Conservation (phyloP, 2,329 filamentous ascomycete species). For the Gnomoniopsis smithogilvyi region DNA sequence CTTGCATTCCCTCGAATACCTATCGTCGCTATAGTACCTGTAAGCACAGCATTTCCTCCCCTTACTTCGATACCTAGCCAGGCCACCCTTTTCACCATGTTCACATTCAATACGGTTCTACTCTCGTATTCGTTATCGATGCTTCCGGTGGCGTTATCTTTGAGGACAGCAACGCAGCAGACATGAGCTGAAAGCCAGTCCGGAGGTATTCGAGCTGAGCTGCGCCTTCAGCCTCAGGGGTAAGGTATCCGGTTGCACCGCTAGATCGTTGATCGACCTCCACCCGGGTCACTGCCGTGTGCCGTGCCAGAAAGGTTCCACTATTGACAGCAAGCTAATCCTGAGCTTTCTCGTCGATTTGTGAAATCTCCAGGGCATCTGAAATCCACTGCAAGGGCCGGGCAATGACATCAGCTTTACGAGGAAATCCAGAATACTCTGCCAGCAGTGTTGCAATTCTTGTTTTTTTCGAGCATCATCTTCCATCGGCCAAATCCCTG, state of each 20-base stretch:
- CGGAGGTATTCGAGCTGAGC: neutral
- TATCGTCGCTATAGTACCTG: too few species aligned
- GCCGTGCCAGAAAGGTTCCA: neutral
- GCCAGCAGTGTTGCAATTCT: neutral
- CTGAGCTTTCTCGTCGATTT: slow-evolving; percentile 1
- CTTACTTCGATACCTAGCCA: too few species aligned
- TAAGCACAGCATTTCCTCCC: too few species aligned
- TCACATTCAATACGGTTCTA: too few species aligned
- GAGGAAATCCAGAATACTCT: neutral
- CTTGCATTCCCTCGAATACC: too few species aligned
- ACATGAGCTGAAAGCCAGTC: too few species aligned
- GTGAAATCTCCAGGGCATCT: neutral
- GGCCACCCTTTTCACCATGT: too few species aligned
- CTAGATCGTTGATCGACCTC: too few species aligned
- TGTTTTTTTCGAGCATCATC: neutral
- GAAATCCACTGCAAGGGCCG: neutral
- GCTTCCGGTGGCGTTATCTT: too few species aligned
- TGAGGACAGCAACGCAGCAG: too few species aligned
- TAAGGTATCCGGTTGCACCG: too few species aligned
- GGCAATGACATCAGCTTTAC: slow-evolving; percentile 3
- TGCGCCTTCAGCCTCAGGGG: neutral
- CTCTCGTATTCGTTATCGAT: too few species aligned
- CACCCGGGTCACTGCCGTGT: slow-evolving; percentile 3
- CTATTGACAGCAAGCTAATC: slow-evolving; percentile 8
- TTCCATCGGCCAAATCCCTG: neutral